phyloP scores from a whole-genome alignment of 2,329 filamentous ascomycete species.

The Cladosporium oxysporum region DNA sequence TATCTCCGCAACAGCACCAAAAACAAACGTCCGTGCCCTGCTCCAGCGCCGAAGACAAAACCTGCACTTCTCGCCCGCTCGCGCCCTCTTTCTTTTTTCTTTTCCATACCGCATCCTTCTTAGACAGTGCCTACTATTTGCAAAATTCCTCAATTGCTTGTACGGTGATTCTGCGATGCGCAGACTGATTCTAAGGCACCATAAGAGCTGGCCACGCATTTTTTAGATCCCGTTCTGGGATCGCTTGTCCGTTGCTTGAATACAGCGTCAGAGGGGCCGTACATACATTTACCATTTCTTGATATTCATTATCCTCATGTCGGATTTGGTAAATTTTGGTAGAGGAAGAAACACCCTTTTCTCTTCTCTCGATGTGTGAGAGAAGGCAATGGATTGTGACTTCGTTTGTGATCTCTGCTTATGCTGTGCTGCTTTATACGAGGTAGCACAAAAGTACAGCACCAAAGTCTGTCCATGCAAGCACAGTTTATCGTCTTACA shows the following conservation, averaged over 20 bases:
- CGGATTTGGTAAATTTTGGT: background rate
- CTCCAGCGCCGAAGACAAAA: constrained; percentile 8
- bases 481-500: background rate
- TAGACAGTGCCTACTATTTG: constrained; percentile 22
- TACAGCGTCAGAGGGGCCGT: constrained; percentile 23
- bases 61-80: constrained; percentile 3
- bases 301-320: background rate
- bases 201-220: constrained; percentile 24
- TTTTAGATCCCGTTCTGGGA: constrained; percentile 25
- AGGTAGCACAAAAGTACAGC: too few relatives aligned
- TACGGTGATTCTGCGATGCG: constrained; percentile 21
- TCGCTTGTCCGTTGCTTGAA: constrained; percentile 21
- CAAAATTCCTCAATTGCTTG: constrained; percentile 18
- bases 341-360: background rate
- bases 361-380: background rate
- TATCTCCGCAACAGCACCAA: constrained; percentile 5
- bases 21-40: background rate
- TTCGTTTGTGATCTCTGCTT: too few relatives aligned
- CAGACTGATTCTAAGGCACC: constrained; percentile 20
- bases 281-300: background rate
- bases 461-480: background rate
- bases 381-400: background rate
- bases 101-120: constrained; percentile 14
- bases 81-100: constrained; percentile 5
- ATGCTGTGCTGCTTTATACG: background rate